phyloP scores from a whole-genome alignment of 2,329 filamentous ascomycete species.

The Geoglossum cookeanum region DNA sequence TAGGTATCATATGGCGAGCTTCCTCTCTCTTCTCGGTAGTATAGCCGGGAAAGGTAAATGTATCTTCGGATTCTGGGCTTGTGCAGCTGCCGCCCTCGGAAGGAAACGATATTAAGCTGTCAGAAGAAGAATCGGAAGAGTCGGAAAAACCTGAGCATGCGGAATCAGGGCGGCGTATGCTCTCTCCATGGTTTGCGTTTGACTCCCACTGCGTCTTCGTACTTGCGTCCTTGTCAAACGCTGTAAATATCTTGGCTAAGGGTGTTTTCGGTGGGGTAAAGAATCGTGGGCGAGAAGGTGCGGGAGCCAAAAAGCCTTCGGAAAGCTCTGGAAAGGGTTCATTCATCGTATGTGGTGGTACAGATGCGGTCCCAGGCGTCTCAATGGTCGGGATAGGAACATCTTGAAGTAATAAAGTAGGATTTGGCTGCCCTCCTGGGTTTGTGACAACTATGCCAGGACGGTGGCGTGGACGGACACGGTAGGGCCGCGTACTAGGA shows the following conservation, averaged over 20 bases:
- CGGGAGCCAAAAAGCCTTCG: conserved; percentile 25
- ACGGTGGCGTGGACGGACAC: conserved; percentile 26
- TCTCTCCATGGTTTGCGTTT: conserved; percentile 13
- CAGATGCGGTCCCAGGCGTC: conserved; percentile 19
- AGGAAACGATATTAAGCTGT: conserved; percentile 35
- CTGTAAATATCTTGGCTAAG: conserved; percentile 15
- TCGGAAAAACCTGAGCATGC: conserved; percentile 39
- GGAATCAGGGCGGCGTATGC: conserved; percentile 35
- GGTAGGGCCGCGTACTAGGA: conserved; percentile 28
- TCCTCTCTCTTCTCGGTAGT: neutral
- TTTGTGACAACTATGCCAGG: conserved; percentile 12
- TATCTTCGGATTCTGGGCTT: conserved; percentile 38
- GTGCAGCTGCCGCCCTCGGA: conserved; percentile 40
- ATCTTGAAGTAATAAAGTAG: conserved; percentile 9
- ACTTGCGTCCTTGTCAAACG: neutral
- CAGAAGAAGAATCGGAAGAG: conserved; percentile 40
- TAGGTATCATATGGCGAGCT: neutral
- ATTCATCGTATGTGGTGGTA: neutral
- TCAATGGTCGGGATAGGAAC: conserved; percentile 30
- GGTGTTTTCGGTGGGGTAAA: conserved; percentile 28
- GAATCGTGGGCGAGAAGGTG: conserved; percentile 18
- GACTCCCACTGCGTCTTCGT: neutral
- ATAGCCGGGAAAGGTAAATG: conserved; percentile 13
- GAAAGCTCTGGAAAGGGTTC: conserved; percentile 11
- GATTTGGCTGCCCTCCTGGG: neutral